These are phyloP conservation scores for Plectranthus barbatus DNA, from an alignment of 257 asterid species.

Conservation along the genomic window DNA sequence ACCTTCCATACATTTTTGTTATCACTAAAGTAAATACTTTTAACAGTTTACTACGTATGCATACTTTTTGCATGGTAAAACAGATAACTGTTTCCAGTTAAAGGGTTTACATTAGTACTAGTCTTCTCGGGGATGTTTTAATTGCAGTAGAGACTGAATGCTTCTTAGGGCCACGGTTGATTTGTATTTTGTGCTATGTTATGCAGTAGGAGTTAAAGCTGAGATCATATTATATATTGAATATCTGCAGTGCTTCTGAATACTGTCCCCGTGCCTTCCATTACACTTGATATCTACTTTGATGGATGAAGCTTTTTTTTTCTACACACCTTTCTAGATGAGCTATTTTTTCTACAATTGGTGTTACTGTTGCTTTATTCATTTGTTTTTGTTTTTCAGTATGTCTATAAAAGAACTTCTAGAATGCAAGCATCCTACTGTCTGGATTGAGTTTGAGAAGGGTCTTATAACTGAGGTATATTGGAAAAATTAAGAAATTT, in stretches of 20 bases:
- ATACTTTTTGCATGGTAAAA: background rate
- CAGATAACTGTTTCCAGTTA: background rate
- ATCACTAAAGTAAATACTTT: background rate
- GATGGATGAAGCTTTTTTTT: background rate
- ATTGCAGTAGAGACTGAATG: background rate
- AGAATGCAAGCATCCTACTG: constrained; percentile 89
- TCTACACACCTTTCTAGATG: background rate
- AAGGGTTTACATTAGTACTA: background rate
- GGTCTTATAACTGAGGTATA: constrained; percentile 82
- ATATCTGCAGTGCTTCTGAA: background rate
- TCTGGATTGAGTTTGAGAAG: constrained; percentile 87
- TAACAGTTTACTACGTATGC: background rate
- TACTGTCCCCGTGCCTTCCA: background rate
- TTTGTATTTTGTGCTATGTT: background rate
- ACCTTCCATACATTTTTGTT: background rate
- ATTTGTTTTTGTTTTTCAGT: constrained; percentile 29
- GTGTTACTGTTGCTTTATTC: constrained; percentile 7
- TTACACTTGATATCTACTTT: background rate
- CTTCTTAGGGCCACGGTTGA: background rate
- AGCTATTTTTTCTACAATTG: constrained; percentile 14
- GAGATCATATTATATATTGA: background rate
- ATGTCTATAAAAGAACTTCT: constrained; percentile 85
- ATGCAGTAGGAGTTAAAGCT: background rate
- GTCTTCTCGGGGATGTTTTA: background rate
- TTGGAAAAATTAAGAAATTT: background rate